Evolutionary conservation across 2,329 filamentous ascomycete species (phyloP).

Genomic region (Fusarium robinianum): DNA sequence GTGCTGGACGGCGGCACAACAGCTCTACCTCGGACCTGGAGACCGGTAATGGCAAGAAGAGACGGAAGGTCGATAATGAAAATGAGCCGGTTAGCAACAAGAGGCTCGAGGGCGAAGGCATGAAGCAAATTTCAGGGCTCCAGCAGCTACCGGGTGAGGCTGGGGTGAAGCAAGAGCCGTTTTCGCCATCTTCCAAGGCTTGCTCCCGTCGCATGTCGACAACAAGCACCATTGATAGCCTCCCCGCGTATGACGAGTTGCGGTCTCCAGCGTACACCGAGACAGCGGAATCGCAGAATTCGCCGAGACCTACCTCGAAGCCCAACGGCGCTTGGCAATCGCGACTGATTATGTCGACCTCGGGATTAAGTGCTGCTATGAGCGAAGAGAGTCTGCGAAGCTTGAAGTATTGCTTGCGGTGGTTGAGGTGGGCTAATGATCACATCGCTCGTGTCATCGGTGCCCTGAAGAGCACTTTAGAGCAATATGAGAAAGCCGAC

Average conservation of each 20-base stretch:
- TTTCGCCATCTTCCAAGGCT: conserved; percentile 35
- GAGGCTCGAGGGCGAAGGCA: conserved; percentile 35
- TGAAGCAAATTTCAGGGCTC: conserved; percentile 32
- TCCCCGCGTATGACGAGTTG: conserved; percentile 83
- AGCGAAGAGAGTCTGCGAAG: conserved; percentile 84
- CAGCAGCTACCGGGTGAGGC: conserved; percentile 27
- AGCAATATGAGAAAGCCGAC: conserved; percentile 73
- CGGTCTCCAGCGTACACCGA: conserved; percentile 77
- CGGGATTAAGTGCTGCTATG: conserved; percentile 87
- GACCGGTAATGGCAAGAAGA: conserved; percentile 55
- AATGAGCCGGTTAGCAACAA: conserved; percentile 39
- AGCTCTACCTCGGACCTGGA: conserved; percentile 54
- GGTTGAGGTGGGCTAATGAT: conserved; percentile 80
- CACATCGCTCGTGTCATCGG: conserved; percentile 77
- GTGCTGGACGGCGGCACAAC: conserved; percentile 58
- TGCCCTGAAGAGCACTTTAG: conserved; percentile 73
- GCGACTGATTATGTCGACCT: conserved; percentile 85
- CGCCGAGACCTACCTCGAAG: conserved; percentile 37
- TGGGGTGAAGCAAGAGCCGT: conserved; percentile 31
- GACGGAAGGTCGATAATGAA: conserved; percentile 59
- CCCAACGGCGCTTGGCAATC: conserved; percentile 68
- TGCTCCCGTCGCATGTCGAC: conserved; percentile 62
- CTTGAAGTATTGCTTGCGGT: conserved; percentile 80
- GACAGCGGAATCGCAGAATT: conserved; percentile 44
- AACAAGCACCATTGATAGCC: conserved; percentile 70